These are phyloP conservation scores for Biscogniauxia marginata DNA, from an alignment of 2,329 filamentous ascomycete species.

Conservation along the genomic window DNA sequence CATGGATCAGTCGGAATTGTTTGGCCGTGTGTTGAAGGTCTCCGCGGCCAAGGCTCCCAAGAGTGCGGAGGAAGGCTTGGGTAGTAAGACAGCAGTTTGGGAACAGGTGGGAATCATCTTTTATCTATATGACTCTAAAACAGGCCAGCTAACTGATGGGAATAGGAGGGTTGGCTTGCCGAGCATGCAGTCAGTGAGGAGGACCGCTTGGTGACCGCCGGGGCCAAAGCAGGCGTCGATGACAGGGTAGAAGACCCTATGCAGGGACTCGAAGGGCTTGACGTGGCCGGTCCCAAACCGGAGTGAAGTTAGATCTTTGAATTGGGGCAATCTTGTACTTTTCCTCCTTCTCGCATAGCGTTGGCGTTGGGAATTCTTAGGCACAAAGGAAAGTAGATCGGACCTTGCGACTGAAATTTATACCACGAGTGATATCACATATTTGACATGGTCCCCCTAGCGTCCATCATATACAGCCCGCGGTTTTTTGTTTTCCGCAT, in stretches of 20 bases:
- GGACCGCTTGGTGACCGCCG: slow-evolving; percentile 61
- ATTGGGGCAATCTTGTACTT: slow-evolving; percentile 21
- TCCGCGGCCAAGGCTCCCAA: slow-evolving; percentile 90
- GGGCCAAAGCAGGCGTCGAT: slow-evolving; percentile 49
- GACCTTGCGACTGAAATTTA: slow-evolving; percentile 24
- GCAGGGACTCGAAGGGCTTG: slow-evolving; percentile 90
- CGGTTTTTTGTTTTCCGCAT: slow-evolving; percentile 19
- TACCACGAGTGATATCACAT: slow-evolving; percentile 25
- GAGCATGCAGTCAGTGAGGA: slow-evolving; percentile 84
- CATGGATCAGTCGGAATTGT: slow-evolving; percentile 96
- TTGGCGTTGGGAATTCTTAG: slow-evolving; percentile 27
- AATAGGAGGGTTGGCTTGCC: slow-evolving; percentile 87
- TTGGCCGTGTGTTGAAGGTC: slow-evolving; percentile 88
- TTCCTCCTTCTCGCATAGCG: slow-evolving; percentile 31
- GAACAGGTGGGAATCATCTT: slow-evolving; percentile 71
- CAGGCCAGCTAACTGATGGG: slow-evolving; percentile 16
- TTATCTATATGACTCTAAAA: background rate
- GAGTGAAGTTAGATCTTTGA: slow-evolving; percentile 47
- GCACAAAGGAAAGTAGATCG: slow-evolving; percentile 16
- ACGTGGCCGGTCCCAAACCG: slow-evolving; percentile 88
- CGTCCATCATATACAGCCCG: slow-evolving; percentile 31
- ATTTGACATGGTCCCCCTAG: slow-evolving; percentile 22
- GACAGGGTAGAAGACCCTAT: slow-evolving; percentile 76
- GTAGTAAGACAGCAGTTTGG: slow-evolving; percentile 94
- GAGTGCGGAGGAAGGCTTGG: slow-evolving; percentile 80